Evolutionary conservation across 2,329 filamentous ascomycete species (phyloP).

Genomic region (Ascochyta lentis): DNA sequence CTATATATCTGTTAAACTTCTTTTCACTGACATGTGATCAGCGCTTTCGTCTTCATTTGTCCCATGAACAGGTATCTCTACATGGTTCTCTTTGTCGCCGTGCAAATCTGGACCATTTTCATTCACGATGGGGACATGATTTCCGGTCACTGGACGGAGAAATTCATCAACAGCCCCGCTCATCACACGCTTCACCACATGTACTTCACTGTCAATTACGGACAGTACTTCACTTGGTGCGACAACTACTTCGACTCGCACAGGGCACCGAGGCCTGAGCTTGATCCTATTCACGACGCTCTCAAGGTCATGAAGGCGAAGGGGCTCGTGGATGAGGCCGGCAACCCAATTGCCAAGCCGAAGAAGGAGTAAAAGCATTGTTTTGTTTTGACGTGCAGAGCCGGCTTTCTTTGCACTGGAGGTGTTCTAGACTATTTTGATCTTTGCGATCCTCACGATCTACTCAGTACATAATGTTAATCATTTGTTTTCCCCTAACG

Average conservation of each 20-base stretch:
- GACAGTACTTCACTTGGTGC: slow-evolving; percentile 59
- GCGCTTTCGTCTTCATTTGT: slow-evolving; percentile 55
- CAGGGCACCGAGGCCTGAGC: slow-evolving; percentile 51
- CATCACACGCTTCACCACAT: slow-evolving; percentile 59
- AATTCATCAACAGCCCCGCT: slow-evolving; percentile 58
- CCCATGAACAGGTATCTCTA: slow-evolving; percentile 57
- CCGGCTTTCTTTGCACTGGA: slow-evolving; percentile 10
- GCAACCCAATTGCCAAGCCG: slow-evolving; percentile 44
- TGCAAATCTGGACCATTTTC: slow-evolving; percentile 59
- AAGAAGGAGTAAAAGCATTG: slow-evolving; percentile 16
- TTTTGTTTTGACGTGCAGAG: not conserved
- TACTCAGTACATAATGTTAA: slow-evolving; percentile 14
- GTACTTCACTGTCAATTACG: slow-evolving; percentile 60
- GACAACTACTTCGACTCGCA: slow-evolving; percentile 56
- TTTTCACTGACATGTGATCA: slow-evolving; percentile 23
- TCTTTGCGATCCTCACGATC: not conserved
- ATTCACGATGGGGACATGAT: slow-evolving; percentile 61
- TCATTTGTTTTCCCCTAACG: not conserved
- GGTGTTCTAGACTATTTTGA: slow-evolving; percentile 12
- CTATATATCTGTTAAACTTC: too few species aligned
- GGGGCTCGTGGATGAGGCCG: slow-evolving; percentile 55
- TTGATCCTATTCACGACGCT: slow-evolving; percentile 56
- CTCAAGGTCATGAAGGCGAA: slow-evolving; percentile 55
- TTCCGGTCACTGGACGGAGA: slow-evolving; percentile 55
- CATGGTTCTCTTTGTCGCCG: slow-evolving; percentile 53